Evolutionary conservation across 2,329 filamentous ascomycete species (phyloP).

Genomic region (Fusarium pseudoanthophilum): DNA sequence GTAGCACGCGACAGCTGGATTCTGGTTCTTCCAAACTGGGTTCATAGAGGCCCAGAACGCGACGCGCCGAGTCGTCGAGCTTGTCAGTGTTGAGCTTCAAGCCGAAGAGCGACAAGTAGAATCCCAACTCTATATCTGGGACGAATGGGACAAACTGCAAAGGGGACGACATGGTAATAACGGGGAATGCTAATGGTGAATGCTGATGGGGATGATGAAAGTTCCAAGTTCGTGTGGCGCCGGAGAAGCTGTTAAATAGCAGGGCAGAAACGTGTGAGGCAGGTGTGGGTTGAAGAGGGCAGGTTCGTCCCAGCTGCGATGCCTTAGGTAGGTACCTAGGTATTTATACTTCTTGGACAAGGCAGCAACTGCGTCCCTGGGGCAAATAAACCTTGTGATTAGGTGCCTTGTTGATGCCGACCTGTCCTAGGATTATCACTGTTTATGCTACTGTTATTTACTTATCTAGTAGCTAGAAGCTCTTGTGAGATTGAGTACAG

Average conservation of each 20-base stretch:
- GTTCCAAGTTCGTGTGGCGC: not conserved
- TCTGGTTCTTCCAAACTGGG: slow-evolving; percentile 78
- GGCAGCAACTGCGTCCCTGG: not conserved
- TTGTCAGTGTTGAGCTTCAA: slow-evolving; percentile 87
- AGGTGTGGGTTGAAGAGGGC: not conserved
- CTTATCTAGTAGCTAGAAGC: not conserved
- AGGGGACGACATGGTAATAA: slow-evolving; percentile 58
- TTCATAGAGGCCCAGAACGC: slow-evolving; percentile 89
- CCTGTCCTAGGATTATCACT: not conserved
- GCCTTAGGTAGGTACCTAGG: not conserved
- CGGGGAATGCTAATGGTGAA: too few relatives aligned
- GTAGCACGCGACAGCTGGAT: slow-evolving; percentile 87
- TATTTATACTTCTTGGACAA: not conserved
- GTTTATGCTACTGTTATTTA: not conserved
- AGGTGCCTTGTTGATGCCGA: not conserved
- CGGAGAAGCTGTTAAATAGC: not conserved
- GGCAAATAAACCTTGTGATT: not conserved
- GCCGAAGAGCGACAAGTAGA: slow-evolving; percentile 91
- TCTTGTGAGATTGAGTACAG: not conserved
- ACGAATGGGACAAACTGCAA: slow-evolving; percentile 86
- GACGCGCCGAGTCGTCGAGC: slow-evolving; percentile 91
- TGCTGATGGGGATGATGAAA: not conserved
- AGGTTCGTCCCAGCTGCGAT: not conserved
- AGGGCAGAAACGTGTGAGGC: not conserved
- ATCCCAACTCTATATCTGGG: slow-evolving; percentile 94